These are phyloP conservation scores for Irineochytrium annulatum DNA, from an alignment of 192 early-diverging fungal species.

Conservation along the genomic window DNA sequence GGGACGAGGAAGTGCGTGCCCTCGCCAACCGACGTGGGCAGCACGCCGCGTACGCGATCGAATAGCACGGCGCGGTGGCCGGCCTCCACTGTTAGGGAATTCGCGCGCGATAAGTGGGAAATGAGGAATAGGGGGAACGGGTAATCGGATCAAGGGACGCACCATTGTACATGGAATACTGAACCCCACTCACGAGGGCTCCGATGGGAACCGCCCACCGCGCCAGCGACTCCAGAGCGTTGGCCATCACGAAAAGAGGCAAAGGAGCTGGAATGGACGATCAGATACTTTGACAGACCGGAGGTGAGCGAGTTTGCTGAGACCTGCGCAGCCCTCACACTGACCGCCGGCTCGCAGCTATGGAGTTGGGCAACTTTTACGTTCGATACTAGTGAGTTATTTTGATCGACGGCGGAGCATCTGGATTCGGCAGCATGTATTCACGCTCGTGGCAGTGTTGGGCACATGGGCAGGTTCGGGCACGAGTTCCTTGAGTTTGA, in stretches of 20 bases:
- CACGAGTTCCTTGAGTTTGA: constrained; percentile 99
- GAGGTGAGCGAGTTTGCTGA: no score
- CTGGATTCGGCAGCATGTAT: no score
- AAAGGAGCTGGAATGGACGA: no score
- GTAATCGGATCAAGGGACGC: neutral
- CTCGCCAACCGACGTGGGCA: constrained; percentile 72
- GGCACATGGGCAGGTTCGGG: constrained; percentile 91
- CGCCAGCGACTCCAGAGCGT: constrained; percentile 63
- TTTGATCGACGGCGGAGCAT: neutral
- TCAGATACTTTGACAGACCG: no score
- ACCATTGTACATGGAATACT: constrained; percentile 91
- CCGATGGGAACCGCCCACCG: constrained; percentile 77
- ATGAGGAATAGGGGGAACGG: neutral
- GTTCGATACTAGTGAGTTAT: constrained; percentile 1
- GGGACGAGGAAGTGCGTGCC: constrained; percentile 97
- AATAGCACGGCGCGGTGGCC: constrained; percentile 96
- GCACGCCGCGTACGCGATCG: constrained; percentile 90
- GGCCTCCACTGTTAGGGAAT: constrained; percentile 66
- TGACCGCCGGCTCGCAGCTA: no score
- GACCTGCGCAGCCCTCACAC: no score
- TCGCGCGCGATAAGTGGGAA: neutral
- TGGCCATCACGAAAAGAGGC: no score
- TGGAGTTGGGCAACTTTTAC: constrained; percentile 1
- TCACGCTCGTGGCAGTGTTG: constrained; percentile 49
- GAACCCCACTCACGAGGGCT: constrained; percentile 60